These are phyloP conservation scores for Rosa rugosa DNA, from an alignment of 306 rosid species.

Conservation along the genomic window DNA sequence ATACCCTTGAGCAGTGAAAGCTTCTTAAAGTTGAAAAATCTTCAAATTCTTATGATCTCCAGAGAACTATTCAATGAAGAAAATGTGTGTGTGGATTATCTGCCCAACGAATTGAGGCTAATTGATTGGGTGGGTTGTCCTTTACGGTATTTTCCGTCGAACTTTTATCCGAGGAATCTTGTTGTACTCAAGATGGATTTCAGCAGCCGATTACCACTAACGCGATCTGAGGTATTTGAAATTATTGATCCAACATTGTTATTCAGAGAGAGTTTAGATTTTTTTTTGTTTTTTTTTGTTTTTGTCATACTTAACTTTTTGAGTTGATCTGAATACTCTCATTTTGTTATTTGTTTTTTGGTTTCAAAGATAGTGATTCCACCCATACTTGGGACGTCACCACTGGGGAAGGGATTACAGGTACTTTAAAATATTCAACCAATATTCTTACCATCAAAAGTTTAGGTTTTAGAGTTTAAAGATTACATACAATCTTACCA, in stretches of 20 bases:
- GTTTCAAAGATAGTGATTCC: background rate
- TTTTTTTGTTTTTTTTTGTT: background rate
- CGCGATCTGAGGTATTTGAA: too few species aligned
- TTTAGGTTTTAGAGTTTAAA: too few species aligned
- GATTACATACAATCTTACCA: too few species aligned
- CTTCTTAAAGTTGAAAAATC: background rate
- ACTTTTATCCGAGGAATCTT: background rate
- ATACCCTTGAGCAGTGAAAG: background rate
- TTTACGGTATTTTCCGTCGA: background rate
- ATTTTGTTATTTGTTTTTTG: background rate
- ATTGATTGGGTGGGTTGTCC: background rate
- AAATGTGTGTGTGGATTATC: background rate
- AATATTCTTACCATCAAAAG: too few species aligned
- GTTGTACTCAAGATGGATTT: background rate
- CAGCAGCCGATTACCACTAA: background rate
- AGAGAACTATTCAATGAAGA: background rate
- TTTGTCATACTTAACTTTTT: background rate
- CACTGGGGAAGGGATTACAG: background rate
- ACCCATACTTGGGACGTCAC: background rate
- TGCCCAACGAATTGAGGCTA: background rate
- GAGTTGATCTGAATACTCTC: too few species aligned
- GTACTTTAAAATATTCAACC: background rate
- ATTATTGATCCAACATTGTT: too few species aligned
- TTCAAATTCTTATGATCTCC: background rate
- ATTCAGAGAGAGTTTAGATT: too few species aligned